Percentiles rank a stretch among this genome's conserved stretches.
phyloP scores from a whole-genome alignment of 306 rosid genomes.

The Inga oerstediana region DNA sequence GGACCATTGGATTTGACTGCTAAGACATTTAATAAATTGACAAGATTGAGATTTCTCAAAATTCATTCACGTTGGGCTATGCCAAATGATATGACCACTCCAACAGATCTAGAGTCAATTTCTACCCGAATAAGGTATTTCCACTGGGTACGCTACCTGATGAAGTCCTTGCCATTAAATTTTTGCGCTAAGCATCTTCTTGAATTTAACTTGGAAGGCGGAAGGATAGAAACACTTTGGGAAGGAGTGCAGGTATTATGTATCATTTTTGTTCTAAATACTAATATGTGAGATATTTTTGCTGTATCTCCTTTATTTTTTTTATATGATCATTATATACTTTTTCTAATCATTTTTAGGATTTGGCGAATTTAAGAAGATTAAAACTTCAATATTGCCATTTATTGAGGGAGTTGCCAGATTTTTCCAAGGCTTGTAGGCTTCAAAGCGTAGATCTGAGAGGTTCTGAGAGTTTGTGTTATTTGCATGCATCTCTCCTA shows the following conservation, averaged over 20 bases:
- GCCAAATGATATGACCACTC: too few relatives aligned
- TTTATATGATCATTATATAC: too few relatives aligned
- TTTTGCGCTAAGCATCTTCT: background rate
- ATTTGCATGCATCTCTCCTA: background rate
- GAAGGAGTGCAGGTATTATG: too few relatives aligned
- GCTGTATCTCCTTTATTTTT: too few relatives aligned
- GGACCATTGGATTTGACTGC: background rate
- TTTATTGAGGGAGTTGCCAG: too few relatives aligned
- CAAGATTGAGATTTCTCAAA: background rate
- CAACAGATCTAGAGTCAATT: background rate
- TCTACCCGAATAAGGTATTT: background rate
- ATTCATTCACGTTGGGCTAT: too few relatives aligned
- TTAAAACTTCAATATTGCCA: background rate
- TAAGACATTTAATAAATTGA: background rate
- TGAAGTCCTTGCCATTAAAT: background rate
- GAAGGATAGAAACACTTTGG: too few relatives aligned
- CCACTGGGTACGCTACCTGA: background rate
- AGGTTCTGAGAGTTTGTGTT: background rate
- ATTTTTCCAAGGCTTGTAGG: too few relatives aligned
- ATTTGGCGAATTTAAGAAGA: background rate
- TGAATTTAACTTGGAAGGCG: background rate
- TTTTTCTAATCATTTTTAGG: background rate
- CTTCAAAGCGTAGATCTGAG: too few relatives aligned
- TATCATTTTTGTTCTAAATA: too few relatives aligned
- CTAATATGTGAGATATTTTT: too few relatives aligned